phyloP scores from a whole-genome alignment of 2,329 filamentous ascomycete genomes.

The Aspergillus phoenicis region DNA sequence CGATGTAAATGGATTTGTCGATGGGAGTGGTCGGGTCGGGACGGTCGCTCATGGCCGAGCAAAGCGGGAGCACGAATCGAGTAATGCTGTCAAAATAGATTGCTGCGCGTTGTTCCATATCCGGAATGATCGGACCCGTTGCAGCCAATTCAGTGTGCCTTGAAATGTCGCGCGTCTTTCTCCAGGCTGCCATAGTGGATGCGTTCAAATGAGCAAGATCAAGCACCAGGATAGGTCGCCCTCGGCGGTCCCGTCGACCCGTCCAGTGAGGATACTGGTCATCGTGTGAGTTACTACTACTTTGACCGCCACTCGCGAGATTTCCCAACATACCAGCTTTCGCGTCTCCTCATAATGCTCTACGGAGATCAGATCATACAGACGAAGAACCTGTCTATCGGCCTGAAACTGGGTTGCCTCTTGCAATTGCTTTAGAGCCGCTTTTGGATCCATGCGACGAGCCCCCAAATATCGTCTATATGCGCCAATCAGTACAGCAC shows the following conservation, averaged over 20 bases:
- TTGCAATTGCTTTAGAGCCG: slow-evolving; percentile 23
- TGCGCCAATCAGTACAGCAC: not conserved
- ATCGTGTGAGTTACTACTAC: not conserved
- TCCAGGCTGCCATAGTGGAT: slow-evolving; percentile 20
- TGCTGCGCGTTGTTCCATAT: slow-evolving; percentile 26
- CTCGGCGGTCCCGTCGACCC: slow-evolving; percentile 26
- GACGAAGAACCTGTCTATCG: slow-evolving; percentile 16
- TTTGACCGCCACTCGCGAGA: not conserved
- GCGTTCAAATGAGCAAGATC: slow-evolving; percentile 19
- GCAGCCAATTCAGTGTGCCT: not conserved
- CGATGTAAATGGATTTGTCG: slow-evolving; percentile 22
- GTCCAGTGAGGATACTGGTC: slow-evolving; percentile 33
- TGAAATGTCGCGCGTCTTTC: slow-evolving; percentile 11
- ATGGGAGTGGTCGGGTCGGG: slow-evolving; percentile 11
- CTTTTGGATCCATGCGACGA: slow-evolving; percentile 13
- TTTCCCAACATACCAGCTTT: slow-evolving; percentile 17
- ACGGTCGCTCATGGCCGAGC: slow-evolving; percentile 22
- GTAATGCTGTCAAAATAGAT: slow-evolving; percentile 23
- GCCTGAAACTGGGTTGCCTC: slow-evolving; percentile 17
- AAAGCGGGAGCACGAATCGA: slow-evolving; percentile 29
- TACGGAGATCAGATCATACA: slow-evolving; percentile 24
- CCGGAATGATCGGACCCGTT: not conserved
- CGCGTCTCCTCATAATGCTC: slow-evolving; percentile 25
- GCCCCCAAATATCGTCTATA: slow-evolving; percentile 26
- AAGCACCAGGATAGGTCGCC: slow-evolving; percentile 26